Base-by-base conservation (phyloP, 768 basidiomycete genomes). In the Russula abietina region DNA sequence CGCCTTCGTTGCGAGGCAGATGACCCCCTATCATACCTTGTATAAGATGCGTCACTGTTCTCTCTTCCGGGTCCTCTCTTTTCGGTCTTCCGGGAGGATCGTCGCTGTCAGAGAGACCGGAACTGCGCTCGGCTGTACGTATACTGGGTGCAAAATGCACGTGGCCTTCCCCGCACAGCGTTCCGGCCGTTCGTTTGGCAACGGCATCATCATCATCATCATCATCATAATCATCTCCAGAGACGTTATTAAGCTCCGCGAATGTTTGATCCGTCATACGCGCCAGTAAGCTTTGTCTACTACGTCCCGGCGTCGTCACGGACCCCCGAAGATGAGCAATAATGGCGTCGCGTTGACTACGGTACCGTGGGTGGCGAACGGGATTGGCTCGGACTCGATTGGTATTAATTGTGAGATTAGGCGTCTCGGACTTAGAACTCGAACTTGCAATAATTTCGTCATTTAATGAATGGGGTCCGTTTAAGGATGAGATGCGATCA, bases 311-410 rank as follows among this genome's bases (percentile, higher is more conserved):
- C 22, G 48, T 55, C 19, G 33, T 28, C 46, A 49, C 36, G 6
- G 55, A 45, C 8, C 69, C 60, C 12, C 67, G 65, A 54, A 84
- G 77, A 69, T 83, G 76, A 1, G 79, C 78, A 45, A 78, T 79
- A 4, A 84, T 76, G 16, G 81, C 78, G 58, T 81, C 77, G 48
- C 75, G 72, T 38, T 83, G 73, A 65, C 72, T 79, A 65, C 75
- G 77, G 63, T 76, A 72, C 60, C 78, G 78, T 46, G 73, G 72
- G 53, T 66, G 66, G 45, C 72, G 68, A 2, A 24, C 22, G 32
- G 54, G 59, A 33, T 41, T 61, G 43, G 62, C 10, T 24, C 48
- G 51, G 51, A 16, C 19, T 39, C n/a, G 56, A 33, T 57, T 17
- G 17, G 28, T 26, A 41, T 64, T 54, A 50, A 51, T 53, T 43